phyloP scores from a whole-genome alignment of 441 rosid genomes.

The Adansonia madagascariensis region DNA sequence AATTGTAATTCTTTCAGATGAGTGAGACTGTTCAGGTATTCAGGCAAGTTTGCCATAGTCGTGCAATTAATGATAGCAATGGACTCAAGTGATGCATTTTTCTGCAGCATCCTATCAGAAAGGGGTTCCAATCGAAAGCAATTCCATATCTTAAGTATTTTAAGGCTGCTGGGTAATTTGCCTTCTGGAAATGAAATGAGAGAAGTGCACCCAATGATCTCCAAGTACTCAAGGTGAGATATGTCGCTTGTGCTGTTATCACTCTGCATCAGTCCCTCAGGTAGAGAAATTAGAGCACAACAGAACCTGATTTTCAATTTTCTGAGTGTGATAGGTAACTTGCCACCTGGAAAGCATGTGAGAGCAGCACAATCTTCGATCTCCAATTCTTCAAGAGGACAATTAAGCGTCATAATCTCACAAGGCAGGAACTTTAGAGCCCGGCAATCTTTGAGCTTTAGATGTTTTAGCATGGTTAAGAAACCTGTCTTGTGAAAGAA shows the following conservation, averaged over 20 bases:
- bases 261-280: slow-evolving; percentile 25
- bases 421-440: slow-evolving; percentile 17
- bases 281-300: slow-evolving; percentile 16
- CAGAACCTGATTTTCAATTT: slow-evolving; percentile 13
- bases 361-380: slow-evolving; percentile 18
- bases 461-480: slow-evolving; percentile 5
- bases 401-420: slow-evolving; percentile 7
- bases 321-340: slow-evolving; percentile 13
- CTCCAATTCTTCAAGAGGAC: slow-evolving; percentile 27
- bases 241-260: slow-evolving; percentile 9
- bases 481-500: slow-evolving; percentile 16
- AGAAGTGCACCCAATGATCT: slow-evolving; percentile 24
- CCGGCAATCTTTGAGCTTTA: slow-evolving; percentile 12
- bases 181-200: slow-evolving; percentile 26
- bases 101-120: slow-evolving; percentile 17
- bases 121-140: slow-evolving; percentile 20
- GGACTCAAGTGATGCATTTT: slow-evolving; percentile 19
- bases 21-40: slow-evolving; percentile 20
- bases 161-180: slow-evolving; percentile 26
- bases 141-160: slow-evolving; percentile 21
- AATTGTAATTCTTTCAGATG: slow-evolving; percentile 23
- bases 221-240: slow-evolving; percentile 25
- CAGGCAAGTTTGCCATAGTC: neutral
- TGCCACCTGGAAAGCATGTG: slow-evolving; percentile 14
- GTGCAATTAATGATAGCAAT: neutral